Percentiles rank a stretch among this genome's conserved stretches.
These are phyloP conservation scores for Diplodia intermedia DNA, from an alignment of 2,329 filamentous ascomycete genomes.

Conservation along the genomic window DNA sequence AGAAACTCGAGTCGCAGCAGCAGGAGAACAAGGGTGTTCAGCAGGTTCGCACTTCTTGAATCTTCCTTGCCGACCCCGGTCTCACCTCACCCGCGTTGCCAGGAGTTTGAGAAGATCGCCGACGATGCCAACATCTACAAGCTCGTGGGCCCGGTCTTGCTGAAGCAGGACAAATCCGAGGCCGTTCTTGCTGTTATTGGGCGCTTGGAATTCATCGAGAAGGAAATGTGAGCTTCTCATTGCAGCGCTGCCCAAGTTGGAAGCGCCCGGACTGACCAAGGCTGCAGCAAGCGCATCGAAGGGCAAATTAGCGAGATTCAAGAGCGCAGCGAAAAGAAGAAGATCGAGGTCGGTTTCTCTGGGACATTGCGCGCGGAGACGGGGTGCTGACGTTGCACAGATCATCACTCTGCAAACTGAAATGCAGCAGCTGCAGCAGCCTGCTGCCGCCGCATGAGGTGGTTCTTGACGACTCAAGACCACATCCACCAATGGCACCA, in stretches of 20 bases:
- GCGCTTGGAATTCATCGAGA: constrained; percentile 87
- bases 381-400: neutral
- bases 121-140: constrained; percentile 94
- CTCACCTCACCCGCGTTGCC: constrained; percentile 10
- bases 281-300: constrained; percentile 68
- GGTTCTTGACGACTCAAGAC: neutral
- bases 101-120: constrained; percentile 83
- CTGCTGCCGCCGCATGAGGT: constrained; percentile 32
- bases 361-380: neutral
- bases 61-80: neutral
- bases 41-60: constrained; percentile 61
- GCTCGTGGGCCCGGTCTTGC: constrained; percentile 85
- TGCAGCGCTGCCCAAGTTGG: constrained; percentile 23
- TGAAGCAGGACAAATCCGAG: constrained; percentile 94
- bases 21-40: constrained; percentile 91
- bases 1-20: constrained; percentile 92
- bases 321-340: constrained; percentile 69
- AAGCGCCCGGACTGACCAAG: constrained; percentile 24
- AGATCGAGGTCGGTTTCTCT: constrained; percentile 64
- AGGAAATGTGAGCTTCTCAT: constrained; percentile 76
- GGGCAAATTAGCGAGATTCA: constrained; percentile 69
- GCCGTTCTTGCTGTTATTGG: constrained; percentile 90
- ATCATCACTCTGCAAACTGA: constrained; percentile 32
- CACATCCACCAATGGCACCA: neutral
- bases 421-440: constrained; percentile 30